Conservation (phyloP, 257 asterid genomes). For the Salvia hispanica region DNA sequence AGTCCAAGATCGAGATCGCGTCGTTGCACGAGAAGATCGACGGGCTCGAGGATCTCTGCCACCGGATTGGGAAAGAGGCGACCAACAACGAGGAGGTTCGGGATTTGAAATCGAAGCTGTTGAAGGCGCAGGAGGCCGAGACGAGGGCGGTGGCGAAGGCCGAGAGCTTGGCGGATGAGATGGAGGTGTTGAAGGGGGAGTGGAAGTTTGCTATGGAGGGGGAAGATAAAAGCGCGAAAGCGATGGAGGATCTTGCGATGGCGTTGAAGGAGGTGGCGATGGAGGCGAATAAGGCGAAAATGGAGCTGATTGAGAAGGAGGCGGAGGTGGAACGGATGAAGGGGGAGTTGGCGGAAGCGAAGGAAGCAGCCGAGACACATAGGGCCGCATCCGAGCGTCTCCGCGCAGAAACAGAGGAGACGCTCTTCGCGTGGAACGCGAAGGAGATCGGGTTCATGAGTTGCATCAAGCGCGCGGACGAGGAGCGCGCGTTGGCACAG, state of each 20-base stretch:
- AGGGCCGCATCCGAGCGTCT: conserved; percentile 62
- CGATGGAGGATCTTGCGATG: conserved; percentile 87
- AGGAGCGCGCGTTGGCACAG: conserved; percentile 58
- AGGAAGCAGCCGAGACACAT: conserved; percentile 54
- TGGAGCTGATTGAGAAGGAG: conserved; percentile 42
- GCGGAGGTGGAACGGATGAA: conserved; percentile 50
- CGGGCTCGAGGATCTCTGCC: conserved; percentile 32
- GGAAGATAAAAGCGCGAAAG: conserved; percentile 70
- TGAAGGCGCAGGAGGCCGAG: conserved; percentile 35
- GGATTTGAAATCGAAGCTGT: conserved; percentile 35
- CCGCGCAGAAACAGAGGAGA: conserved; percentile 81
- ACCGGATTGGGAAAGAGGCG: conserved; percentile 20
- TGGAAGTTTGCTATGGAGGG: conserved; percentile 55
- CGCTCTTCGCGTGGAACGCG: conserved; percentile 79
- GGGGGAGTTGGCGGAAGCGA: conserved; percentile 47
- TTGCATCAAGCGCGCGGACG: conserved; percentile 71
- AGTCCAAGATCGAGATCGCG: conserved; percentile 50
- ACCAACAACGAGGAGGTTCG: conserved; percentile 26
- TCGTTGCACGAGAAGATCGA: conserved; percentile 43
- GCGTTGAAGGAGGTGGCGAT: conserved; percentile 72
- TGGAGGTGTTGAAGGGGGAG: conserved; percentile 47
- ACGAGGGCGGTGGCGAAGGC: conserved; percentile 35
- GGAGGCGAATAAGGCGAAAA: conserved; percentile 59
- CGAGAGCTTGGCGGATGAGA: conserved; percentile 33
- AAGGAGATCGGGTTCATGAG: conserved; percentile 80